Evolutionary conservation across 2,329 filamentous ascomycete genomes (phyloP).

Genomic region (Microcyclosporella mali): DNA sequence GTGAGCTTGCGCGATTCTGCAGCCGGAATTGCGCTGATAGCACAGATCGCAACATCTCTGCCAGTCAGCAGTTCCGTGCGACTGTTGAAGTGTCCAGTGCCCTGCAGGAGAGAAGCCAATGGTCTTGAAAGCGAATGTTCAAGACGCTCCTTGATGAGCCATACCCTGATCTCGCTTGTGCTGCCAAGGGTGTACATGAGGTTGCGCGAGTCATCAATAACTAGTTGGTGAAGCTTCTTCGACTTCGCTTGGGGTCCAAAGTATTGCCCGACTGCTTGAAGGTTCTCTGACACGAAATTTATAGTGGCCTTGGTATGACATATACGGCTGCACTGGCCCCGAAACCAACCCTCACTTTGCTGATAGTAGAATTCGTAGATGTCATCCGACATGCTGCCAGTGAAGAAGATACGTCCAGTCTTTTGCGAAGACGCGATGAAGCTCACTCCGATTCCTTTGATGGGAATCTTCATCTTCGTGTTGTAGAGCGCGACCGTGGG

Average conservation of each 20-base stretch:
- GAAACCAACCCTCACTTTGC: conserved; percentile 96
- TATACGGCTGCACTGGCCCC: conserved; percentile 67
- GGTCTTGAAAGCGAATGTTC: conserved; percentile 52
- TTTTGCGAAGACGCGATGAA: conserved; percentile 70
- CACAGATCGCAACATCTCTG: conserved; percentile 63
- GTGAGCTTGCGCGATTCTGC: conserved; percentile 76
- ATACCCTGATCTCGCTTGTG: conserved; percentile 81
- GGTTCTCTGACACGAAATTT: conserved; percentile 39
- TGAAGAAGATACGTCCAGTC: conserved; percentile 89
- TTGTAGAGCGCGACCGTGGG: conserved; percentile 74
- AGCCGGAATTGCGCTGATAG: conserved; percentile 76
- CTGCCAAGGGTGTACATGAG: conserved; percentile 88
- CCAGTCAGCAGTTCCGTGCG: conserved; percentile 66
- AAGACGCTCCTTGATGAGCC: conserved; percentile 65
- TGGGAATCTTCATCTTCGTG: conserved; percentile 74
- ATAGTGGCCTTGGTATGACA: conserved; percentile 53
- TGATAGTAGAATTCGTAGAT: conserved; percentile 94
- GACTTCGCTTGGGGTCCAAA: conserved; percentile 30
- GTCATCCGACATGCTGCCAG: conserved; percentile 72
- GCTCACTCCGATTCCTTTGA: conserved; percentile 65
- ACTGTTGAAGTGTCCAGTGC: conserved; percentile 79
- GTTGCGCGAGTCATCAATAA: conserved; percentile 79
- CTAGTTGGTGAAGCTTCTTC: conserved; percentile 71
- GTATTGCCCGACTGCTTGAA: conserved; percentile 22
- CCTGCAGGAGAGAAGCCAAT: conserved; percentile 49